phyloP scores from a whole-genome alignment of 176 grass and related monocot genomes.

The Musa troglodytarum region DNA sequence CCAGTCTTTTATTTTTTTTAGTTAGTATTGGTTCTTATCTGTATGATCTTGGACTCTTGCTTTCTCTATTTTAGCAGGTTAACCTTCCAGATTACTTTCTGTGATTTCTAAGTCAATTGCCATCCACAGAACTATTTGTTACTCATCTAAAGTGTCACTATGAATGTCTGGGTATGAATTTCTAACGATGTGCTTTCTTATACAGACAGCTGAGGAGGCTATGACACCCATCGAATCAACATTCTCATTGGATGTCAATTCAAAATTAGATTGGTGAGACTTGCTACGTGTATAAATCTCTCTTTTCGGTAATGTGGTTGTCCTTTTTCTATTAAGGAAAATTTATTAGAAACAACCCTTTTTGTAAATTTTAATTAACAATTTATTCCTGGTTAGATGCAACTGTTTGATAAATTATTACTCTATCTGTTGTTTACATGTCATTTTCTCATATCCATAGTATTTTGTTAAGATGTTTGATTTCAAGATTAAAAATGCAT shows the following conservation, averaged over 20 bases:
- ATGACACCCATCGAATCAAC: constrained; percentile 99
- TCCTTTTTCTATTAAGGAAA: not conserved
- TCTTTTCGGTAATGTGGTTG: not conserved
- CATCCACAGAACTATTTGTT: not conserved
- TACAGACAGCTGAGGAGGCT: constrained; percentile 93
- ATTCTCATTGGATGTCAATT: constrained; percentile 97
- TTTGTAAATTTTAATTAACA: not conserved
- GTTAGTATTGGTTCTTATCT: too few relatives aligned
- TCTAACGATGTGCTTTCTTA: constrained; percentile 17
- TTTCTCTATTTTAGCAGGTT: not conserved
- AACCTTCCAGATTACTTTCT: not conserved
- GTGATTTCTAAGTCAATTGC: not conserved
- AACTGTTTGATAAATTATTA: not conserved
- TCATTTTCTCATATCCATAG: too few relatives aligned
- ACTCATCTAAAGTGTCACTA: not conserved
- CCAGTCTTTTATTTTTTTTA: too few relatives aligned
- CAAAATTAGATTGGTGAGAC: constrained; percentile 93
- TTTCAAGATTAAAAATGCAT: too few relatives aligned
- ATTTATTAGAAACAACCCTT: not conserved
- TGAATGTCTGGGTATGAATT: constrained; percentile 6
- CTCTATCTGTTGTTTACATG: too few relatives aligned
- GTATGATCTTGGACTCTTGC: not conserved
- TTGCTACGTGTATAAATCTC: not conserved
- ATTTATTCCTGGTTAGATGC: not conserved
- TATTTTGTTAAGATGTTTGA: too few relatives aligned